Percentiles rank a stretch among this genome's conserved stretches.
Conservation (phyloP, 108 stramenopile species). For the Pinguiococcus pyrenoidosus region DNA sequence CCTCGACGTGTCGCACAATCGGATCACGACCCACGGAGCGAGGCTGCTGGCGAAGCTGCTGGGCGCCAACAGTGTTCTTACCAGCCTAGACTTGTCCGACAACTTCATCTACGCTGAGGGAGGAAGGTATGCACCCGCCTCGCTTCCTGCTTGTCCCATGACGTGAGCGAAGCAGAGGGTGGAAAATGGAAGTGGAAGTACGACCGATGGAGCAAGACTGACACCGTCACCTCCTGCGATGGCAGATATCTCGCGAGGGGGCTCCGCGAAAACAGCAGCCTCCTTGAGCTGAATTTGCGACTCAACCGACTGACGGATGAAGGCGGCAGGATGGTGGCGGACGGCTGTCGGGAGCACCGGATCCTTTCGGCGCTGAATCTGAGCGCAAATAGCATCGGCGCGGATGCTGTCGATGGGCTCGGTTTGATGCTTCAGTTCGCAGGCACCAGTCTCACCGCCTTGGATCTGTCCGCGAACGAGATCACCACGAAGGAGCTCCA, state of each 20-base stretch:
- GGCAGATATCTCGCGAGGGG: slow-evolving; percentile 40
- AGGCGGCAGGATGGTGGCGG: slow-evolving; percentile 39
- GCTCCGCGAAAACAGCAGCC: slow-evolving; percentile 30
- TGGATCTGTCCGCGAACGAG: too few species aligned
- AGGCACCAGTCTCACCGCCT: too few species aligned
- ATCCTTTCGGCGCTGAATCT: slow-evolving; percentile 34
- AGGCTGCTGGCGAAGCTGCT: slow-evolving; percentile 40
- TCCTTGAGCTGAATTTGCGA: slow-evolving; percentile 39
- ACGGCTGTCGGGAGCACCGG: slow-evolving; percentile 34
- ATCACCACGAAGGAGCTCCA: too few species aligned
- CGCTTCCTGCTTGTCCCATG: too few species aligned
- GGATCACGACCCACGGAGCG: slow-evolving; percentile 35
- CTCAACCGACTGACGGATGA: slow-evolving; percentile 48
- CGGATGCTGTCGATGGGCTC: too few species aligned
- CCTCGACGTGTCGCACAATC: slow-evolving; percentile 50
- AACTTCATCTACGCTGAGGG: slow-evolving; percentile 44
- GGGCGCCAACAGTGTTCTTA: slow-evolving; percentile 37
- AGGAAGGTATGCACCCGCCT: not conserved
- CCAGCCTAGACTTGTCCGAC: slow-evolving; percentile 40
- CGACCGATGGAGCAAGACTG: too few species aligned
- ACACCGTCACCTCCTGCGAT: too few species aligned
- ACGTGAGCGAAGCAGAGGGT: too few species aligned
- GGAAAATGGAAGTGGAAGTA: too few species aligned
- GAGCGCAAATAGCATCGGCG: slow-evolving; percentile 1
- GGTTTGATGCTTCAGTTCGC: too few species aligned